A percentile compares a stretch with the other conserved stretches of the same genome.
phyloP scores from a whole-genome alignment of 208 protist species.

The Trypanosoma caninum region DNA sequence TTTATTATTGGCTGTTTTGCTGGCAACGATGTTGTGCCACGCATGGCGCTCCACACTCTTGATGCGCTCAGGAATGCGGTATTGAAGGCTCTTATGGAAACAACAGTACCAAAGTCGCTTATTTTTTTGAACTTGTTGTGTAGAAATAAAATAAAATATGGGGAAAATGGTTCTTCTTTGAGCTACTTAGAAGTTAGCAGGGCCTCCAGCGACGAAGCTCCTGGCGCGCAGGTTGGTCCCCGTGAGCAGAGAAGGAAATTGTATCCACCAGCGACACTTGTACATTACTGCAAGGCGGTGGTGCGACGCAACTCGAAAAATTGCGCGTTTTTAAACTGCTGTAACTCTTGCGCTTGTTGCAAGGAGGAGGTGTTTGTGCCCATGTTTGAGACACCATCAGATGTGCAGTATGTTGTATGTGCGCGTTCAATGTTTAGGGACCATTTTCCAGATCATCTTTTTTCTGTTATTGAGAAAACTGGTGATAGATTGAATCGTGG shows the following conservation, averaged over 20 bases:
- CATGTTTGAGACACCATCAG: conserved; percentile 37
- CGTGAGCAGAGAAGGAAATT: conserved; percentile 27
- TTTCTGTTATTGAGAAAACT: conserved; percentile 38
- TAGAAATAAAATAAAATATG: conserved; percentile 23
- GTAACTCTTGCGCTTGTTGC: conserved; percentile 23
- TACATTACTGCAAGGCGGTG: conserved; percentile 73
- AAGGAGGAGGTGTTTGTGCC: conserved; percentile 68
- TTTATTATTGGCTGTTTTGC: conserved; percentile 68
- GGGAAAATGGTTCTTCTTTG: conserved; percentile 26
- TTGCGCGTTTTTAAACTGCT: conserved; percentile 17
- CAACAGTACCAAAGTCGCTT: conserved; percentile 50
- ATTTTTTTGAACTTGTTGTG: conserved; percentile 54
- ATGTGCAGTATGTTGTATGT: conserved; percentile 68
- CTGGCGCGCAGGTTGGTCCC: conserved; percentile 16
- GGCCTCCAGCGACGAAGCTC: conserved; percentile 39
- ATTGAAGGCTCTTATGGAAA: conserved; percentile 65
- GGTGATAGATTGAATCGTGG: conserved; percentile 40
- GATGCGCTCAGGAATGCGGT: conserved; percentile 67
- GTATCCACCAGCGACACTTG: conserved; percentile 56
- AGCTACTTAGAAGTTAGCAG: conserved; percentile 23
- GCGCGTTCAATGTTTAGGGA: conserved; percentile 77
- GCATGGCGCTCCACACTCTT: conserved; percentile 75
- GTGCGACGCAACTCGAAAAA: not conserved
- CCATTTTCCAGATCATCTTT: conserved; percentile 87
- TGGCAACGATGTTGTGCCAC: conserved; percentile 83